Evolutionary conservation across 305 asterid species (phyloP).

Genomic region (Lippia alba): DNA sequence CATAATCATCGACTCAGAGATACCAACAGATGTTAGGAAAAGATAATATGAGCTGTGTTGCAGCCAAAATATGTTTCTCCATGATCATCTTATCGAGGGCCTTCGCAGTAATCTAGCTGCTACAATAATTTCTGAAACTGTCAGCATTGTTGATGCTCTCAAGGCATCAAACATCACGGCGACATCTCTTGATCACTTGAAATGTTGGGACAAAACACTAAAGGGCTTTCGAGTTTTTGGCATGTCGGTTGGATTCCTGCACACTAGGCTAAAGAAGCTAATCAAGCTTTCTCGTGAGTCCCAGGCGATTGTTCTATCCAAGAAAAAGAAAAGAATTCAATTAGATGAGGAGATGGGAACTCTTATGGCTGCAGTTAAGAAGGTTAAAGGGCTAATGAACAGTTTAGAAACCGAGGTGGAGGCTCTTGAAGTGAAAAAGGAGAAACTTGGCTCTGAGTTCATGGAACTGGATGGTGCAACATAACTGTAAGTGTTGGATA

Average conservation of each 20-base stretch:
- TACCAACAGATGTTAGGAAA: slow-evolving; percentile 44
- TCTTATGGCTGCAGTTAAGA: slow-evolving; percentile 37
- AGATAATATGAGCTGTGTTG: slow-evolving; percentile 66
- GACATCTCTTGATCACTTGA: slow-evolving; percentile 38
- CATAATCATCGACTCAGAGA: slow-evolving; percentile 55
- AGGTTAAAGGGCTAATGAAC: slow-evolving; percentile 37
- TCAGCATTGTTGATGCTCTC: slow-evolving; percentile 65
- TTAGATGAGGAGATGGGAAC: slow-evolving; percentile 30
- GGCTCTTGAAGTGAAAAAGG: slow-evolving; percentile 38
- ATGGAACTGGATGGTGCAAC: slow-evolving; percentile 42
- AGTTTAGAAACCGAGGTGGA: slow-evolving; percentile 45
- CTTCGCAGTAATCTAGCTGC: slow-evolving; percentile 57
- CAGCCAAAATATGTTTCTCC: slow-evolving; percentile 60
- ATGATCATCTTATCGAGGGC: slow-evolving; percentile 50
- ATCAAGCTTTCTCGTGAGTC: slow-evolving; percentile 41
- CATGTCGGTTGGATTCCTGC: slow-evolving; percentile 65
- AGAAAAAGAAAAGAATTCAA: slow-evolving; percentile 28
- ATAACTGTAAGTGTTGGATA: too few relatives aligned
- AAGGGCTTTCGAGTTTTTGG: slow-evolving; percentile 68
- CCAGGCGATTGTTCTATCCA: slow-evolving; percentile 35
- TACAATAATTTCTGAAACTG: slow-evolving; percentile 63
- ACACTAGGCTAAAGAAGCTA: slow-evolving; percentile 41
- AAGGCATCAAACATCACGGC: slow-evolving; percentile 41
- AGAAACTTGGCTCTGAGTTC: slow-evolving; percentile 40
- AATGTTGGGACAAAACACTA: slow-evolving; percentile 63